These are phyloP conservation scores for Aspergillus arachidicola DNA, from an alignment of 2,329 filamentous ascomycete species.

Conservation along the genomic window DNA sequence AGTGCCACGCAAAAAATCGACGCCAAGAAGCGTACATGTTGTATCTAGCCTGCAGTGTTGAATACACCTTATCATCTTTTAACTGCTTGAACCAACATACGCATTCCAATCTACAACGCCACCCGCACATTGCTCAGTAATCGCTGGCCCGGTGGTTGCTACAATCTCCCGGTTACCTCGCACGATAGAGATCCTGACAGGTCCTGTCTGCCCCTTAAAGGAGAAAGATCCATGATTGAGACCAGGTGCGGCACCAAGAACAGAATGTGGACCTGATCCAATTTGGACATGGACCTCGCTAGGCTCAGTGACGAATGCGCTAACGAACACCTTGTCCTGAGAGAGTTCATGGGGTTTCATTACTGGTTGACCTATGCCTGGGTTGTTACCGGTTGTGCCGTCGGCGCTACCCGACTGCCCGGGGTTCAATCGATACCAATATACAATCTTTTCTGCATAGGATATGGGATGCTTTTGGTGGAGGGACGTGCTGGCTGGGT, in stretches of 20 bases:
- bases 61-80: too few species aligned
- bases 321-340: constrained; percentile 37
- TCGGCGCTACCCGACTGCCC: constrained; percentile 28
- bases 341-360: constrained; percentile 30
- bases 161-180: constrained; percentile 26
- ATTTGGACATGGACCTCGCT: constrained; percentile 34
- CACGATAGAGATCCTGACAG: constrained; percentile 30
- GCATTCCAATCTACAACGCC: constrained; percentile 40
- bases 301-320: constrained; percentile 27
- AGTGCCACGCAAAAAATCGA: neutral
- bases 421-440: constrained; percentile 41
- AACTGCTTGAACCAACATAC: constrained; percentile 34
- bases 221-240: constrained; percentile 37
- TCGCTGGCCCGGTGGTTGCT: constrained; percentile 30
- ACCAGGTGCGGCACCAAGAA: constrained; percentile 26
- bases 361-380: constrained; percentile 28
- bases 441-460: constrained; percentile 33
- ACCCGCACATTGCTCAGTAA: constrained; percentile 29
- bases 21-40: neutral
- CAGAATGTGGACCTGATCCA: constrained; percentile 24
- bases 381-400: constrained; percentile 40
- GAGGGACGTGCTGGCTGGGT: constrained; percentile 34
- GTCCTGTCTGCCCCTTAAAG: constrained; percentile 33
- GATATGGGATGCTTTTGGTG: constrained; percentile 16
- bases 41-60: neutral